phyloP scores from a whole-genome alignment of 148 eudicot species.

The Oxyria digyna region DNA sequence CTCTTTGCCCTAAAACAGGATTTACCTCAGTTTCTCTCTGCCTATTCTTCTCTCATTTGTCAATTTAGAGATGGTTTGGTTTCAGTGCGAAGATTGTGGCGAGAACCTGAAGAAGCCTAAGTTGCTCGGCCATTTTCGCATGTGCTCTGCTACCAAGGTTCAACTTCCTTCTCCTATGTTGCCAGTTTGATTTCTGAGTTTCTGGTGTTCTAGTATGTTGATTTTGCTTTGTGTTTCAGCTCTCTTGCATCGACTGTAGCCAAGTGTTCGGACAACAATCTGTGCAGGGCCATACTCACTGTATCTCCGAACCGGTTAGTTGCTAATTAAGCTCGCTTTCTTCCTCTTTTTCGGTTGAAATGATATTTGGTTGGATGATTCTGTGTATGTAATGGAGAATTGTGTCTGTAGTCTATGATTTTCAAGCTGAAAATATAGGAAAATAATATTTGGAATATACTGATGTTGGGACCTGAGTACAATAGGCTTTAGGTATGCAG shows the following conservation, averaged over 20 bases:
- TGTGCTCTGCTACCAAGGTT: conserved; percentile 24
- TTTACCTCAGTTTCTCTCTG: too few relatives aligned
- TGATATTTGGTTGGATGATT: background rate
- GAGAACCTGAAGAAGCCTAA: conserved; percentile 88
- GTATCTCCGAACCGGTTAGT: conserved; percentile 82
- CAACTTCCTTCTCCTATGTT: background rate
- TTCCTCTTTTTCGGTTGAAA: background rate
- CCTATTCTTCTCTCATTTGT: background rate
- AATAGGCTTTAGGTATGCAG: too few relatives aligned
- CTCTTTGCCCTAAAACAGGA: background rate
- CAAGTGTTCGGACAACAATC: conserved; percentile 44
- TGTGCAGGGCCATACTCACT: conserved; percentile 76
- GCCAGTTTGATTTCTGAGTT: background rate
- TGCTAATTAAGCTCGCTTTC: background rate
- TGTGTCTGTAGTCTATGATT: background rate
- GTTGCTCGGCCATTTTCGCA: conserved; percentile 65
- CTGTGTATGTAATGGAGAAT: background rate
- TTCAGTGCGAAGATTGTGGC: conserved; percentile 90
- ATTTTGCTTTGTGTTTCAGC: conserved; percentile 25
- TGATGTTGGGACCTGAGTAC: too few relatives aligned
- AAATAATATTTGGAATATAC: too few relatives aligned
- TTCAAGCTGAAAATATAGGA: too few relatives aligned
- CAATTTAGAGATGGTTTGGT: conserved; percentile 64
- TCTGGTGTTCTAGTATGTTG: background rate
- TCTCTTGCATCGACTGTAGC: conserved; percentile 88